Percentiles rank a stretch among this genome's conserved stretches.
Evolutionary conservation across 1,284 basidiomycete genomes (phyloP).

Genomic region (Cutaneotrichosporon sp.): DNA sequence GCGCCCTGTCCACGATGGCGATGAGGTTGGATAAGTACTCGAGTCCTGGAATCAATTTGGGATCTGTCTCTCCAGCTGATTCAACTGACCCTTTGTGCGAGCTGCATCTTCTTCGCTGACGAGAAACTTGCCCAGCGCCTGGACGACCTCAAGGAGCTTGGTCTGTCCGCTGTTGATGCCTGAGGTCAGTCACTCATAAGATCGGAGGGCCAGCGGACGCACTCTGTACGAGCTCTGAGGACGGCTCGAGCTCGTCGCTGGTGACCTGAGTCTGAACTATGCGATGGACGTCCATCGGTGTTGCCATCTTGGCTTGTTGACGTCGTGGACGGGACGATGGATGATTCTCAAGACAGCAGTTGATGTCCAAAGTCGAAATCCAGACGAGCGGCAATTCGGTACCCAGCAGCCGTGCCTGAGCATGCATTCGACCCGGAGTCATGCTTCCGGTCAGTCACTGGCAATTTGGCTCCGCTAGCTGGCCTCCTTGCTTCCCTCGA

Average conservation of each 20-base stretch:
- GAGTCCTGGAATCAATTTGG: slow-evolving; percentile 32
- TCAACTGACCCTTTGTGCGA: slow-evolving; percentile 69
- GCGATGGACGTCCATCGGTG: slow-evolving; percentile 41
- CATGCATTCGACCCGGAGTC: not conserved
- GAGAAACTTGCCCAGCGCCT: slow-evolving; percentile 76
- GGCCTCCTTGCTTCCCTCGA: no score
- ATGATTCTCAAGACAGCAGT: no score
- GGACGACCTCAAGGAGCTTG: slow-evolving; percentile 76
- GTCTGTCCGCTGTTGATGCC: slow-evolving; percentile 61
- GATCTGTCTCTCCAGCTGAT: no score
- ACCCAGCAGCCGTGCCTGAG: no score
- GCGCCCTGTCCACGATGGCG: slow-evolving; percentile 57
- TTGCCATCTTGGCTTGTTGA: not conserved
- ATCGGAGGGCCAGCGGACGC: no score
- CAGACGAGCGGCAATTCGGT: no score
- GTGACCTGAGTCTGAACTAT: slow-evolving; percentile 43
- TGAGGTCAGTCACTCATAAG: slow-evolving; percentile 47
- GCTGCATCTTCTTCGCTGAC: slow-evolving; percentile 75
- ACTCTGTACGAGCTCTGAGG: slow-evolving; percentile 39
- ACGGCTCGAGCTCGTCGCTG: slow-evolving; percentile 36
- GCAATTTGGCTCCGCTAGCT: no score
- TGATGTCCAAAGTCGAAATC: no score
- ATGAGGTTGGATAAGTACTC: slow-evolving; percentile 57
- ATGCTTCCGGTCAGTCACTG: no score
- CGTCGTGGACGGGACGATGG: not conserved